Evolutionary conservation across 164 flowering plant species (phyloP), one percentile per base, ranked within the genome.

Genomic region (Warburgia ugandensis): DNA sequence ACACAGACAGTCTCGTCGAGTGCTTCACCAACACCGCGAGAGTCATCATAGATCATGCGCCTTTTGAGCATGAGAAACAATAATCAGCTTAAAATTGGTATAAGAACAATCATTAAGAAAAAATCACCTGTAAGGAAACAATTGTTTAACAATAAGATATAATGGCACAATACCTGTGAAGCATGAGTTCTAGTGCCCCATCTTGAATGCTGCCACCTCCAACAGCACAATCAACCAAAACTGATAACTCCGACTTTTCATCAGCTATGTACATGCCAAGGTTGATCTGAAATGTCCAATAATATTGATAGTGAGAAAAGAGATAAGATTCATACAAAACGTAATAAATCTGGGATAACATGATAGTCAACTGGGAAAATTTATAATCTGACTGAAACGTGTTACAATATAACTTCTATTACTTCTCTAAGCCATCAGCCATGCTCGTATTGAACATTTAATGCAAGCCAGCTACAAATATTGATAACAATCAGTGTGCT

Each of bases 161-260:
- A 4, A 27, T 6, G 5, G 29, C 20, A 40, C 33, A 51, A 6
- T 19, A 80, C 96, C 95, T 85, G 50, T 86, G 95, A 54, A 89
- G 81, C 97, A 89, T 86, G 21, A 90, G 45, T 59, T 90, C 97
- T 42, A 90, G 26, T 73, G 81, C 62, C 52, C 95, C 97, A 64
- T 90, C 97, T 19, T 65, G 37, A 45, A 86, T 77, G 73, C 97
- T 90, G 55, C 77, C 65, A 48, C 84, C 97, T 50, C 95, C 97
- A 55, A 63, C 58, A 29, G 95, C 91, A 48, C 91, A 83, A 68
- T 90, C 97, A 58, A 90, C 97, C 71, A 90, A 63, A 45, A 90
- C 81, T 7, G 95, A 86, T 51, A 90, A 66, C 59, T 90, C 97
- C 25, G 77, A 45, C 42, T 73, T 72, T 51, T 75, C 58, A 48